Evolutionary conservation across 179 eudicot species (phyloP).

Genomic region (Beta macrorhiza): DNA sequence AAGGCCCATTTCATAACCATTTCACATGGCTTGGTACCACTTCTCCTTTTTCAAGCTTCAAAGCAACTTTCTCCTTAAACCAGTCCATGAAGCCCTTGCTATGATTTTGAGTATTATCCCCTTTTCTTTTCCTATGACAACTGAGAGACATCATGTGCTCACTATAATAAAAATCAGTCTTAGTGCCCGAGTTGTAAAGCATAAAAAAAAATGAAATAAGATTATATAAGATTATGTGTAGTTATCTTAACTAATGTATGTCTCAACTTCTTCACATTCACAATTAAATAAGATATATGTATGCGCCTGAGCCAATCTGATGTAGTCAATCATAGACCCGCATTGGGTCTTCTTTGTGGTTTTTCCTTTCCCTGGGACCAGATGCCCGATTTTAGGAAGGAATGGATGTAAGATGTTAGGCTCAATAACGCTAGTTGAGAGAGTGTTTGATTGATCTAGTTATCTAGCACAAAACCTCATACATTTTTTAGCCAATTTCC

Average conservation of each 20-base stretch:
- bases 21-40: not conserved
- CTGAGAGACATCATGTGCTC: not conserved
- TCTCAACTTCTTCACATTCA: conserved; percentile 6
- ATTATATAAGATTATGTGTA: not conserved
- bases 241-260: conserved; percentile 1
- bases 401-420: not conserved
- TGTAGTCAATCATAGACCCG: not conserved
- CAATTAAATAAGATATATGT: conserved; percentile 15
- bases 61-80: conserved; percentile 2
- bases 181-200: not conserved
- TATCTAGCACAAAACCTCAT: not conserved
- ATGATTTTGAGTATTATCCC: not conserved
- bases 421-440: not conserved
- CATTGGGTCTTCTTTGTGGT: not conserved
- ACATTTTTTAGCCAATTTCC: not conserved
- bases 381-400: conserved; percentile 6
- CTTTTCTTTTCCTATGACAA: not conserved
- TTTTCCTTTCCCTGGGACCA: not conserved
- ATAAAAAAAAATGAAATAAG: not conserved
- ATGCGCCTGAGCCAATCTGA: conserved; percentile 5
- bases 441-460: not conserved
- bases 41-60: not conserved
- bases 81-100: not conserved
- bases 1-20: not conserved
- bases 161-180: not conserved